phyloP scores from a whole-genome alignment of 73 alveolate species.

The Effrenium voratum region DNA sequence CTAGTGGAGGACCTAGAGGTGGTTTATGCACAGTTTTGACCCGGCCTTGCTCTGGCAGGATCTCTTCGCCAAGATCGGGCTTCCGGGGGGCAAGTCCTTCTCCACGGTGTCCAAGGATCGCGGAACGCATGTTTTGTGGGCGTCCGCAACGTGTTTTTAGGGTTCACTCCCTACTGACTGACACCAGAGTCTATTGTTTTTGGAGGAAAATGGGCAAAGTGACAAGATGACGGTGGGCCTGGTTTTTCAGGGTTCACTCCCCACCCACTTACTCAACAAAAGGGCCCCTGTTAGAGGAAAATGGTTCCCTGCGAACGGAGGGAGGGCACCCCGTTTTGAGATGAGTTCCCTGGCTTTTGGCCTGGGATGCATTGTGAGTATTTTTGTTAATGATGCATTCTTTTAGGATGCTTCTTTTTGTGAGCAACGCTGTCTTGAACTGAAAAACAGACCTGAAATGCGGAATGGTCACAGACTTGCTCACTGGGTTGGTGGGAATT shows the following conservation, averaged over 20 bases:
- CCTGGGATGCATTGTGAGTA: too few relatives aligned
- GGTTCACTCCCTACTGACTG: neutral
- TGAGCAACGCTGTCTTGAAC: too few relatives aligned
- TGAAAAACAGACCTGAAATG: too few relatives aligned
- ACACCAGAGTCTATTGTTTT: neutral
- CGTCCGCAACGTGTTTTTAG: neutral
- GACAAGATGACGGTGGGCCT: neutral
- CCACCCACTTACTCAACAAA: neutral
- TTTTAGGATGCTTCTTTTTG: too few relatives aligned
- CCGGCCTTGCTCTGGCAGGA: neutral
- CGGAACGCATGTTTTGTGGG: neutral
- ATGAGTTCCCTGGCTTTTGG: too few relatives aligned
- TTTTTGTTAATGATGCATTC: too few relatives aligned
- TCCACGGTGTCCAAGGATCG: slow-evolving; percentile 23
- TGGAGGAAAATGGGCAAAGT: neutral
- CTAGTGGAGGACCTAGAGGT: too few relatives aligned
- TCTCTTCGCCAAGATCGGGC: slow-evolving; percentile 40
- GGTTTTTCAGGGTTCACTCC: neutral
- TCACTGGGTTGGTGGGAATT: too few relatives aligned
- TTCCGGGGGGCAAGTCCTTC: slow-evolving; percentile 70
- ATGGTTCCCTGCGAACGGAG: too few relatives aligned
- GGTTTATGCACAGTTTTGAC: too few relatives aligned
- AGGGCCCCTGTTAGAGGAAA: neutral
- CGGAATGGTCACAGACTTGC: too few relatives aligned
- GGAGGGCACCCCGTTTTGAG: too few relatives aligned